These are phyloP conservation scores for Spathaspora girioi DNA, from an alignment of 805 yeast species.

Conservation along the genomic window DNA sequence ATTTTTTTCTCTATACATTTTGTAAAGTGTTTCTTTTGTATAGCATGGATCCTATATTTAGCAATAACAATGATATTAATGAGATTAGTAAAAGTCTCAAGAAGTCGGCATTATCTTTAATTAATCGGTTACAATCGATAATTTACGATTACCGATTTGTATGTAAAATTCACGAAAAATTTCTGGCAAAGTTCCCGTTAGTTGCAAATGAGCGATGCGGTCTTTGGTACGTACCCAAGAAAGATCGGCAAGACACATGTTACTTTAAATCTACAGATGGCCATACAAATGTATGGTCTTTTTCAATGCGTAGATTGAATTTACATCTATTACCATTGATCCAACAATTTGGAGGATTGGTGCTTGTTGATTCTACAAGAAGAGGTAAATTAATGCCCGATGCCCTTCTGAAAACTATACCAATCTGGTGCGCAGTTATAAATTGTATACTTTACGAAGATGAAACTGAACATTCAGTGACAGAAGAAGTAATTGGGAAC, in stretches of 20 bases:
- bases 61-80: slow-evolving; percentile 12
- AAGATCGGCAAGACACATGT: slow-evolving; percentile 38
- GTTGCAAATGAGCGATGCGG: slow-evolving; percentile 87
- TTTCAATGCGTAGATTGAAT: slow-evolving; percentile 70
- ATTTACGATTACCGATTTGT: slow-evolving; percentile 57
- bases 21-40: neutral
- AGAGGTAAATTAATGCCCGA: slow-evolving; percentile 86
- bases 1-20: neutral
- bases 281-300: slow-evolving; percentile 77
- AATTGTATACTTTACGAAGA: slow-evolving; percentile 49
- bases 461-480: neutral
- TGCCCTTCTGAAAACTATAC: slow-evolving; percentile 80
- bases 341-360: slow-evolving; percentile 39
- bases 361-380: slow-evolving; percentile 80
- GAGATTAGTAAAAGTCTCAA: slow-evolving; percentile 42
- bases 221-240: slow-evolving; percentile 63
- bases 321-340: slow-evolving; percentile 61
- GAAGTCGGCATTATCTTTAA: slow-evolving; percentile 47
- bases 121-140: slow-evolving; percentile 71
- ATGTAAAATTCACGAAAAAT: slow-evolving; percentile 12
- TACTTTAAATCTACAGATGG: slow-evolving; percentile 94
- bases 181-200: slow-evolving; percentile 30
- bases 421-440: slow-evolving; percentile 86
- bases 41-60: slow-evolving; percentile 6
- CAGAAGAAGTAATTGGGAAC: neutral